These are phyloP conservation scores for Diversispora epigaea DNA, from an alignment of 192 early-diverging fungal genomes.

Conservation along the genomic window DNA sequence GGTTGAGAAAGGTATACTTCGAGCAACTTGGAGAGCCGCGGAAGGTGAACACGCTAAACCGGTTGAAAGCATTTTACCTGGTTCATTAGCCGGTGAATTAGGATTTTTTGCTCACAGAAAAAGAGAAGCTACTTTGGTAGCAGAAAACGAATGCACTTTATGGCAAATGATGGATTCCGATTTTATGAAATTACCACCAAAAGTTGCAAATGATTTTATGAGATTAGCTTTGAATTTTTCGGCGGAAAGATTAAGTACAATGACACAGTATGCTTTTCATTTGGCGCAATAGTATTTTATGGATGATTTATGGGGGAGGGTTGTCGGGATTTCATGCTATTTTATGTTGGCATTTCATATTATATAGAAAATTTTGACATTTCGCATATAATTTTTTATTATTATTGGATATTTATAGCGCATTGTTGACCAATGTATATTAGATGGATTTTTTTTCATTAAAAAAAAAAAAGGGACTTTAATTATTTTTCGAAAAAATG, in stretches of 20 bases:
- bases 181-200: constrained; percentile 72
- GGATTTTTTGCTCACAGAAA: constrained; percentile 65
- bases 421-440: no score
- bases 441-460: no score
- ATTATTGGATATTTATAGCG: no score
- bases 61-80: constrained; percentile 85
- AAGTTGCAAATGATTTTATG: constrained; percentile 74
- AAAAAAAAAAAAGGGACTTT: no score
- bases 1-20: constrained; percentile 75
- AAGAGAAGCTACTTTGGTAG: constrained; percentile 61
- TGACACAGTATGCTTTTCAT: constrained; percentile 44
- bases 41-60: constrained; percentile 41
- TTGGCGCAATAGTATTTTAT: constrained; percentile 7
- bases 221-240: constrained; percentile 73
- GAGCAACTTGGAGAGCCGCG: constrained; percentile 38
- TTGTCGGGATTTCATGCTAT: no score
- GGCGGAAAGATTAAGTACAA: constrained; percentile 52
- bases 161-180: constrained; percentile 70
- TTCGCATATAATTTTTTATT: no score
- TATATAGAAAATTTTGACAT: no score
- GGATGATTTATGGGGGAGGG: no score
- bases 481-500: no score
- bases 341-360: no score
- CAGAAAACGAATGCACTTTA: constrained; percentile 62
- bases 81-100: constrained; percentile 89